Evolutionary conservation across 345 rosid genomes (phyloP), one percentile per base, ranked within the genome.

Genomic region (Cochlearia excelsa): DNA sequence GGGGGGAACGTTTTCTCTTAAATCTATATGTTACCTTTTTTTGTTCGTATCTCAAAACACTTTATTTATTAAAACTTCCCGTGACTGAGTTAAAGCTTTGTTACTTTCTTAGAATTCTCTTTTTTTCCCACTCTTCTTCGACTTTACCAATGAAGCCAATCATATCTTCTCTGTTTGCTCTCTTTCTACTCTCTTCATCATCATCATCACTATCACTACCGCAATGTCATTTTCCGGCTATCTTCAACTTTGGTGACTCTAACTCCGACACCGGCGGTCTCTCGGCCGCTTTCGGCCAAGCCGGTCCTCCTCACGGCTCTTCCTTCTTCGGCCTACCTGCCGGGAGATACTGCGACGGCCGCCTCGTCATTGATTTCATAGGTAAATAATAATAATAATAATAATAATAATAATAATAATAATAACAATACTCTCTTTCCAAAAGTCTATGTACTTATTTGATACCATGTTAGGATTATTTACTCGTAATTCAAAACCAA

Each of bases 211-310:
- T 27, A 0, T 10, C 42, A 38, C 42, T 50, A 4, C 64, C 3
- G 0, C 57, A 50, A 34, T 85, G 89, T 9, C 30, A 72, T 30
- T 79, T 85, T 37, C 95, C 90, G 2, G 98, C 90, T 28, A 80
- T 88, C 55, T 88, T 82, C 72, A 88, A 92, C 83, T 88, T 91
- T 6, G 95, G 98, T 1, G 96, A 91, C 78, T 91, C 98, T 0
- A 91, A 91, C 65, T 91, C 98, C 30, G 98, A 86, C 62, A 91
- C 95, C 30, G 96, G 98, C 5, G 90, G 96, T 60, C 73, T 88
- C 65, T 91, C 96, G 0, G 92, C 98, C 0, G 88, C 76, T 9
- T 88, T 82, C 30, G 96, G 96, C 10, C 98, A 82, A 51, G 90
- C 88, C 9, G 78, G 67, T 28, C 77, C 85, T 5, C 98, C 95